Conservation (phyloP, 2,329 filamentous ascomycete species). For the Ophiostoma triangulosporum region DNA sequence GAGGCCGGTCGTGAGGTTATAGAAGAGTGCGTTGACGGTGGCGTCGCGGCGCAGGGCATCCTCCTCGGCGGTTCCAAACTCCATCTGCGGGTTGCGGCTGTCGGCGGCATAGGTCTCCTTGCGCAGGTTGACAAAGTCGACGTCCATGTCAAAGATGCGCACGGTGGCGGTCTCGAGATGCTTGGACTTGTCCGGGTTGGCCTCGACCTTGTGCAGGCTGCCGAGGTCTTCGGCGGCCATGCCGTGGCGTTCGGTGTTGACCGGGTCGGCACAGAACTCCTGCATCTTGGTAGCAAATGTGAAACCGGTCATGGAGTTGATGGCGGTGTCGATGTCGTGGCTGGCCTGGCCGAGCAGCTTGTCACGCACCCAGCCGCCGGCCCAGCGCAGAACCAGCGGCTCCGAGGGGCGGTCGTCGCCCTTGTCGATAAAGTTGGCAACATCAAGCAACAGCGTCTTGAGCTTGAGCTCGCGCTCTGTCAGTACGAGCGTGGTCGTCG, state of each 20-base stretch:
- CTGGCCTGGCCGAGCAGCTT: slow-evolving; percentile 60
- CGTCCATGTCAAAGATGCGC: slow-evolving; percentile 65
- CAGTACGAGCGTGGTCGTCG: slow-evolving; percentile 31
- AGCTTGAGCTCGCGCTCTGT: slow-evolving; percentile 59
- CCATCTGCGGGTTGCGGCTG: slow-evolving; percentile 80
- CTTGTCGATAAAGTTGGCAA: slow-evolving; percentile 55
- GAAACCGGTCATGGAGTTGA: slow-evolving; percentile 74
- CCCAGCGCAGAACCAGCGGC: slow-evolving; percentile 57
- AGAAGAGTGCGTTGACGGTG: slow-evolving; percentile 91
- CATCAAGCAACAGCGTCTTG: slow-evolving; percentile 65
- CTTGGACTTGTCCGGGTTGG: slow-evolving; percentile 93
- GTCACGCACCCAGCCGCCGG: slow-evolving; percentile 79
- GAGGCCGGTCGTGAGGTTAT: slow-evolving; percentile 66
- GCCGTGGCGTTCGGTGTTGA: slow-evolving; percentile 47
- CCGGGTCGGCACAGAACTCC: slow-evolving; percentile 49
- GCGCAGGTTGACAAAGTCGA: slow-evolving; percentile 88
- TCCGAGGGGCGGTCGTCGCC: slow-evolving; percentile 19
- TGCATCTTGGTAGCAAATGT: slow-evolving; percentile 58
- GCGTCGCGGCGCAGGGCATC: slow-evolving; percentile 84
- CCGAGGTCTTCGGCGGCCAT: slow-evolving; percentile 49
- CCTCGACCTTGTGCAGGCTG: slow-evolving; percentile 73
- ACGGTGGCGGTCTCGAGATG: slow-evolving; percentile 87
- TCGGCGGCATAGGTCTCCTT: slow-evolving; percentile 86
- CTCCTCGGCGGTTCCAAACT: slow-evolving; percentile 84
- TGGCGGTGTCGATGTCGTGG: slow-evolving; percentile 74